Percentiles rank a stretch among this genome's conserved stretches.
Conservation (phyloP, 495 filamentous ascomycete genomes). For the Trichoderma asperelloides region DNA sequence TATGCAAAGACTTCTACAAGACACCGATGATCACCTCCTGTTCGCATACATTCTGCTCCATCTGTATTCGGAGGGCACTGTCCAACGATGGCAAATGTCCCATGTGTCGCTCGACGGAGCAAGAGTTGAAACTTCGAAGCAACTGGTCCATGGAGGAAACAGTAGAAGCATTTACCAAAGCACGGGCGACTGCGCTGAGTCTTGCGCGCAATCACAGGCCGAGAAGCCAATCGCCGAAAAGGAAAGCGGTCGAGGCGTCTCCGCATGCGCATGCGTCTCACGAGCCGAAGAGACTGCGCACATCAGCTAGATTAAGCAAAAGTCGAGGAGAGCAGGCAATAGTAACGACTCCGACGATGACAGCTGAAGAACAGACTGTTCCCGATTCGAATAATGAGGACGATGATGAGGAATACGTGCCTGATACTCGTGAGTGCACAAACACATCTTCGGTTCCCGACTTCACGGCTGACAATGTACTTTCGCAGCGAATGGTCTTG, state of each 20-base stretch:
- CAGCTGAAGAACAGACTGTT: conserved; percentile 13
- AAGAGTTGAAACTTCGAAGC: conserved; percentile 72
- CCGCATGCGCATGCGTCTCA: conserved; percentile 15
- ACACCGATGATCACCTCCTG: conserved; percentile 92
- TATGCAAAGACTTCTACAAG: conserved; percentile 95
- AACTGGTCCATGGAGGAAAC: conserved; percentile 80
- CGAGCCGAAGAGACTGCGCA: conserved; percentile 37
- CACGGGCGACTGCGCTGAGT: conserved; percentile 51
- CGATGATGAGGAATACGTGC: conserved; percentile 23
- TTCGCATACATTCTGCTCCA: conserved; percentile 91
- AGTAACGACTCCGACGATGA: conserved; percentile 27
- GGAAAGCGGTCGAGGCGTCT: conserved; percentile 40
- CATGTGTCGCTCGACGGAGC: conserved; percentile 63
- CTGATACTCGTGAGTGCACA: conserved; percentile 18
- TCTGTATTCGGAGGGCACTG: conserved; percentile 83
- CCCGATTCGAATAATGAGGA: conserved; percentile 20
- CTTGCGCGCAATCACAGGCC: conserved; percentile 33
- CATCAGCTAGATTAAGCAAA: conserved; percentile 34
- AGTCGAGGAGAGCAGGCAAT: conserved; percentile 26
- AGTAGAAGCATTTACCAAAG: conserved; percentile 65
- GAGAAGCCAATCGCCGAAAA: conserved; percentile 30
- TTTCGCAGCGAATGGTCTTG: conserved; percentile 59
- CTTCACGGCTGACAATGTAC: not conserved
- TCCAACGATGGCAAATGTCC: conserved; percentile 79
- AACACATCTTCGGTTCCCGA: conserved; percentile 6